Evolutionary conservation across 2,329 filamentous ascomycete genomes (phyloP).

Genomic region (Pyrenochaeta sp.): DNA sequence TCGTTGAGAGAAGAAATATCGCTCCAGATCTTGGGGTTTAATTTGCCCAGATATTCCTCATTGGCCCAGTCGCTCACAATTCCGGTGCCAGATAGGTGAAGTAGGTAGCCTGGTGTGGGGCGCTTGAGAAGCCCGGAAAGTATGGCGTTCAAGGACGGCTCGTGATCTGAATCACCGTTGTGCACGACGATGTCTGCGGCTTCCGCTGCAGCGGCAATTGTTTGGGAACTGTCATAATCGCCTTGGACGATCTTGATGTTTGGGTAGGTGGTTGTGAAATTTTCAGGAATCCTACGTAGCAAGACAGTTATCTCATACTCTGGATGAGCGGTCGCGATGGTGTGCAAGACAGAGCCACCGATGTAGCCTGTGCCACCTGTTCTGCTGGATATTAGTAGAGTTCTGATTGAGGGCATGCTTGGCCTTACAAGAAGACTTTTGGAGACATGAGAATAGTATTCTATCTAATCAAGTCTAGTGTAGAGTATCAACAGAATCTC

Average conservation of each 20-base stretch:
- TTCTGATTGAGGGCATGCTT: too few species aligned
- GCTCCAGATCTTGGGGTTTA: conserved; percentile 59
- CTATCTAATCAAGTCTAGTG: too few species aligned
- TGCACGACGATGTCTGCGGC: conserved; percentile 61
- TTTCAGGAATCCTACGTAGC: conserved; percentile 51
- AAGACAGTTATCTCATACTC: conserved; percentile 57
- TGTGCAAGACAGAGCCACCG: conserved; percentile 61
- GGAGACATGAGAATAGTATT: conserved; percentile 28
- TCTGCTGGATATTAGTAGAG: conserved; percentile 35
- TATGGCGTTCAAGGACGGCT: conserved; percentile 54
- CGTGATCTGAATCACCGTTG: conserved; percentile 41
- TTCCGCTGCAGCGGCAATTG: conserved; percentile 56
- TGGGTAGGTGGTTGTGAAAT: conserved; percentile 45
- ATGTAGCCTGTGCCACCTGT: conserved; percentile 64
- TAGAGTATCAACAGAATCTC: too few species aligned
- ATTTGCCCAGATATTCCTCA: conserved; percentile 32
- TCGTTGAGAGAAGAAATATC: conserved; percentile 63
- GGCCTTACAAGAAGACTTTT: conserved; percentile 42
- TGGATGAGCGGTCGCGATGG: conserved; percentile 55
- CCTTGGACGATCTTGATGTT: conserved; percentile 59
- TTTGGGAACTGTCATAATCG: conserved; percentile 54
- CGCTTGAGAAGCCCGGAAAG: conserved; percentile 60
- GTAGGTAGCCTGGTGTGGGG: conserved; percentile 54
- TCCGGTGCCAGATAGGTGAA: conserved; percentile 65
- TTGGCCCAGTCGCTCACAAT: conserved; percentile 59